Conservation (phyloP, 805 yeast genomes). For the Metschnikowia orientalis region DNA sequence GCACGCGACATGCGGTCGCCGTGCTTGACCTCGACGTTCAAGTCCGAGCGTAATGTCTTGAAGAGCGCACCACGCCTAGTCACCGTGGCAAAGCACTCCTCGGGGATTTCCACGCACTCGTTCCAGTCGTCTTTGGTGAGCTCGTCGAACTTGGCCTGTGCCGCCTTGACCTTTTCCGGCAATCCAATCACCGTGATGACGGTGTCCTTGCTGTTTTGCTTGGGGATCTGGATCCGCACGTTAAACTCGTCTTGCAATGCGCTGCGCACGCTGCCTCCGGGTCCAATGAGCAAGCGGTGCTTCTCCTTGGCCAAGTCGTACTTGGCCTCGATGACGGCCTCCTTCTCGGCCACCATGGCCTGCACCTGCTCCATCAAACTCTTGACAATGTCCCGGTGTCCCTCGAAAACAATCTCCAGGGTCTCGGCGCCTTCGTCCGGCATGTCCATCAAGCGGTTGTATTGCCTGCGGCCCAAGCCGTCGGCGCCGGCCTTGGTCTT, state of each 20-base stretch:
- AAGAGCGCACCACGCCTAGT: constrained; percentile 64
- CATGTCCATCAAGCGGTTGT: constrained; percentile 56
- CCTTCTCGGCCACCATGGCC: constrained; percentile 58
- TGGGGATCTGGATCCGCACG: constrained; percentile 66
- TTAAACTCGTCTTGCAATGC: constrained; percentile 64
- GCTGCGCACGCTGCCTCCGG: constrained; percentile 72
- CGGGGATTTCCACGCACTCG: constrained; percentile 54
- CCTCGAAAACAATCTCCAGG: constrained; percentile 58
- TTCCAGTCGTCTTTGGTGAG: constrained; percentile 60
- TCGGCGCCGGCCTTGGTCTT: constrained; percentile 73
- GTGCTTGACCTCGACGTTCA: constrained; percentile 55
- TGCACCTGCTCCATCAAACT: constrained; percentile 60
- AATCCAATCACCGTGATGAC: constrained; percentile 57
- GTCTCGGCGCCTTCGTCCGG: constrained; percentile 67
- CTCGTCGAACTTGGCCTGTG: constrained; percentile 56
- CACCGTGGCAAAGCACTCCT: constrained; percentile 52
- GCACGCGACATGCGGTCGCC: constrained; percentile 51
- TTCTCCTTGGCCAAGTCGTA: constrained; percentile 64
- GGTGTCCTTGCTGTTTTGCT: constrained; percentile 46
- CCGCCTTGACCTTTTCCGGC: constrained; percentile 60
- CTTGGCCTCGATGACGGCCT: constrained; percentile 51
- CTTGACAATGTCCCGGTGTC: constrained; percentile 70
- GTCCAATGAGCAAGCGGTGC: constrained; percentile 76
- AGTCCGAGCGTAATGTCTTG: constrained; percentile 49
- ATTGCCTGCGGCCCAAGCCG: constrained; percentile 37